These are phyloP conservation scores for Sporothrix brasiliensis DNA, from an alignment of 2,329 filamentous ascomycete species.

Conservation along the genomic window DNA sequence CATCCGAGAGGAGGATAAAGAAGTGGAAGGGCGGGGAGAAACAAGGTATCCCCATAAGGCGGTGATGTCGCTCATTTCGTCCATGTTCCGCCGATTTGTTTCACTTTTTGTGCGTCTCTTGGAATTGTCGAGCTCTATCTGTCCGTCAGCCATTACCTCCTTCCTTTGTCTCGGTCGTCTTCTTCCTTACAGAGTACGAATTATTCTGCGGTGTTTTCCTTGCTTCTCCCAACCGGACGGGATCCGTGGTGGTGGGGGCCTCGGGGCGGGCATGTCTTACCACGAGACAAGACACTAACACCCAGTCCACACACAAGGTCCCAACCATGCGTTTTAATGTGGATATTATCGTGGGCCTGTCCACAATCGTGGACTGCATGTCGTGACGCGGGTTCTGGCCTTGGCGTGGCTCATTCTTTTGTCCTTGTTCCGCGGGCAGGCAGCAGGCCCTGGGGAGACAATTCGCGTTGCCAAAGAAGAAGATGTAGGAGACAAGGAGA, in stretches of 20 bases:
- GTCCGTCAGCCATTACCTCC: neutral
- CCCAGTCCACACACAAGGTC: neutral
- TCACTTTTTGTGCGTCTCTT: neutral
- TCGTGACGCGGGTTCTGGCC: no score
- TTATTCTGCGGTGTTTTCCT: neutral
- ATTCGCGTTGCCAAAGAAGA: neutral
- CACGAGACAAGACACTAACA: slow-evolving; percentile 2
- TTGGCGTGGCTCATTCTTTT: neutral
- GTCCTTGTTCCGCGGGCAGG: neutral
- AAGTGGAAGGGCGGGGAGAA: neutral
- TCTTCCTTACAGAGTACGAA: neutral
- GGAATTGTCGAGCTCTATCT: neutral
- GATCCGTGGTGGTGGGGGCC: neutral
- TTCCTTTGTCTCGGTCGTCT: neutral
- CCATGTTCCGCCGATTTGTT: neutral
- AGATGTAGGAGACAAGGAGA: no score
- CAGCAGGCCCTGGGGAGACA: neutral
- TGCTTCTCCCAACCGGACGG: slow-evolving; percentile 7
- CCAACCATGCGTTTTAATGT: neutral
- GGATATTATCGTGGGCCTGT: neutral
- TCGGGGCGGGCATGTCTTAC: slow-evolving; percentile 9
- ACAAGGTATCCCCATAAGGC: neutral
- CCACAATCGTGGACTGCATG: no score
- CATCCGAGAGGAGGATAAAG: neutral
- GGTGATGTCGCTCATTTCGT: slow-evolving; percentile 5